Conservation (phyloP, 495 filamentous ascomycete species). For the Aspergillus leporis region DNA sequence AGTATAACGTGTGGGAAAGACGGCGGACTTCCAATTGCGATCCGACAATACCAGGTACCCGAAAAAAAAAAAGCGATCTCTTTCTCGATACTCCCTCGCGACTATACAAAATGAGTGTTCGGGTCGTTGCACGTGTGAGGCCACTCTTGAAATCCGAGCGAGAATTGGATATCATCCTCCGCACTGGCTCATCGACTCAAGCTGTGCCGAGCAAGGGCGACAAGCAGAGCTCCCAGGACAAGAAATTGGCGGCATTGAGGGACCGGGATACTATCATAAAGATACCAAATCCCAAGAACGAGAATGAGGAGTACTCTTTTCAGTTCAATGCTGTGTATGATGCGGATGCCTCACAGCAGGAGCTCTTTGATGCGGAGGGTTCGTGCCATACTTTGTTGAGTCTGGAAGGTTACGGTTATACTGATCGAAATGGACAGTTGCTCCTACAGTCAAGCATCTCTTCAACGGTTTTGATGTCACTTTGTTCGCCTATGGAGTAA, state of each 20-base stretch:
- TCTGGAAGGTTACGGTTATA: conserved; percentile 9
- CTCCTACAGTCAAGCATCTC: conserved; percentile 80
- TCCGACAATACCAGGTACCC: neutral
- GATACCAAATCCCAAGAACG: conserved; percentile 94
- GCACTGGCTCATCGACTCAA: conserved; percentile 42
- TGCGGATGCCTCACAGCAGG: conserved; percentile 73
- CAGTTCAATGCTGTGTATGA: conserved; percentile 95
- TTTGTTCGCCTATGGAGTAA: conserved; percentile 94
- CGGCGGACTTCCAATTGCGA: neutral
- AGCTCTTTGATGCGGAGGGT: conserved; percentile 88
- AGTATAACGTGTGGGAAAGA: neutral
- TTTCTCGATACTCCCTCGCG: neutral
- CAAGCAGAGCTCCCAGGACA: conserved; percentile 36
- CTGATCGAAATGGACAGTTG: conserved; percentile 49
- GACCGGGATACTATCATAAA: conserved; percentile 71
- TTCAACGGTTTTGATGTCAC: conserved; percentile 94
- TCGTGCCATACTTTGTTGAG: conserved; percentile 24
- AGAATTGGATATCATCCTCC: conserved; percentile 82
- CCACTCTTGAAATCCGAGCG: conserved; percentile 82
- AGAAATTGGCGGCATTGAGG: conserved; percentile 43
- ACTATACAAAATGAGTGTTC: conserved; percentile 55
- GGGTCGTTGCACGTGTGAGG: conserved; percentile 86
- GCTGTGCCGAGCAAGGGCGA: conserved; percentile 24
- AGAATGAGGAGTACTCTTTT: conserved; percentile 86
- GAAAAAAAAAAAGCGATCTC: neutral